These are phyloP conservation scores for Cercophora sp. DNA, from an alignment of 495 filamentous ascomycete species.

Conservation along the genomic window DNA sequence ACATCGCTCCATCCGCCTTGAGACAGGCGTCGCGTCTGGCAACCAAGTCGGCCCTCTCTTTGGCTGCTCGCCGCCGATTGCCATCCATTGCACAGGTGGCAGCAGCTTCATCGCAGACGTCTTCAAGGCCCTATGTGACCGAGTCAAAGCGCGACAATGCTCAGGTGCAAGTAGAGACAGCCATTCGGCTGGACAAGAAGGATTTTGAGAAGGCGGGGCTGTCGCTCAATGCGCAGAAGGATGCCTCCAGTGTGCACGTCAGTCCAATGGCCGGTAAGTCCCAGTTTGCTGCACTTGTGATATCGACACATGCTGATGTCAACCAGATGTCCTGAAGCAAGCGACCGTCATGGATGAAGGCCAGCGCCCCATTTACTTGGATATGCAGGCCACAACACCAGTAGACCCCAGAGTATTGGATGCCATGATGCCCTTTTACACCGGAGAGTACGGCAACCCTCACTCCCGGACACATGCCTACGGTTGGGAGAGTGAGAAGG, in stretches of 20 bases:
- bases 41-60: slow-evolving; percentile 48
- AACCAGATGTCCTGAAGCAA: slow-evolving; percentile 75
- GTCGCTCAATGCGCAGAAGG: slow-evolving; percentile 55
- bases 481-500: slow-evolving; percentile 97
- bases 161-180: slow-evolving; percentile 75
- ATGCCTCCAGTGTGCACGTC: slow-evolving; percentile 52
- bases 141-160: slow-evolving; percentile 74
- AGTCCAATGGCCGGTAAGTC: slow-evolving; percentile 69
- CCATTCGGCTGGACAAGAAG: slow-evolving; percentile 79
- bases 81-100: slow-evolving; percentile 43
- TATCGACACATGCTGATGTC: slow-evolving; percentile 8
- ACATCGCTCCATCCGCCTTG: slow-evolving; percentile 64
- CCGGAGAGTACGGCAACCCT: slow-evolving; percentile 92
- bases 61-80: slow-evolving; percentile 44
- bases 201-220: slow-evolving; percentile 72
- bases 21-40: slow-evolving; percentile 75
- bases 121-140: slow-evolving; percentile 62
- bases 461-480: slow-evolving; percentile 98
- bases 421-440: slow-evolving; percentile 92
- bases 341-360: slow-evolving; percentile 93
- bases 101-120: slow-evolving; percentile 20
- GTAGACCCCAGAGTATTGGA: slow-evolving; percentile 91
- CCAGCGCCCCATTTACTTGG: slow-evolving; percentile 90
- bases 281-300: not conserved
- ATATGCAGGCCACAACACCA: slow-evolving; percentile 98